Conservation (phyloP, 129 eudicot species). For the Lonicera japonica region DNA sequence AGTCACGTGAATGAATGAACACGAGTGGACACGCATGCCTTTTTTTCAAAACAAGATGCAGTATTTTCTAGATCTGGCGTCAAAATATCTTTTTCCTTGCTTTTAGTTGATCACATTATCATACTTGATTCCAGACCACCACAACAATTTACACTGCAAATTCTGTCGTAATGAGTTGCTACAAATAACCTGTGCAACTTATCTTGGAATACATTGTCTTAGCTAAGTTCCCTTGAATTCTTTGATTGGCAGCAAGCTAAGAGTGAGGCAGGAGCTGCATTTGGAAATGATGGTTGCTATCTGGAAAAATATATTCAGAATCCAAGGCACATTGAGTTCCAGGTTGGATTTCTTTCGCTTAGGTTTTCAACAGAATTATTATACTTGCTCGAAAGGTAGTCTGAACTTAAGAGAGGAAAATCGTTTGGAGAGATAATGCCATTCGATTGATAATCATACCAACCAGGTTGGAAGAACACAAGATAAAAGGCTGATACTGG, state of each 20-base stretch:
- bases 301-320: slow-evolving; percentile 85
- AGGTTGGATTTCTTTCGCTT: slow-evolving; percentile 40
- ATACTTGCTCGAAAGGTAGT: slow-evolving; percentile 1
- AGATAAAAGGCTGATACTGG: background rate
- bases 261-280: slow-evolving; percentile 99
- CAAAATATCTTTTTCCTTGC: background rate
- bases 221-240: slow-evolving; percentile 7
- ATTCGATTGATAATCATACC: background rate
- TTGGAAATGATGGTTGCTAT: slow-evolving; percentile 96
- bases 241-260: slow-evolving; percentile 64
- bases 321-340: slow-evolving; percentile 98
- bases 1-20: background rate
- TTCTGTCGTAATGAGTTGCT: background rate
- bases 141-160: background rate
- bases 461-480: background rate
- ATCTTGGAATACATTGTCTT: background rate
- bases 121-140: background rate
- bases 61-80: background rate
- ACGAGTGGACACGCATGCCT: background rate
- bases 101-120: background rate
- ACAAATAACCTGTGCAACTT: background rate
- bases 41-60: background rate
- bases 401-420: background rate
- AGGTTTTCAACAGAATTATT: background rate
- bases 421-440: background rate